Evolutionary conservation across 495 filamentous ascomycete genomes (phyloP).

Genomic region (Penicillium canariense): DNA sequence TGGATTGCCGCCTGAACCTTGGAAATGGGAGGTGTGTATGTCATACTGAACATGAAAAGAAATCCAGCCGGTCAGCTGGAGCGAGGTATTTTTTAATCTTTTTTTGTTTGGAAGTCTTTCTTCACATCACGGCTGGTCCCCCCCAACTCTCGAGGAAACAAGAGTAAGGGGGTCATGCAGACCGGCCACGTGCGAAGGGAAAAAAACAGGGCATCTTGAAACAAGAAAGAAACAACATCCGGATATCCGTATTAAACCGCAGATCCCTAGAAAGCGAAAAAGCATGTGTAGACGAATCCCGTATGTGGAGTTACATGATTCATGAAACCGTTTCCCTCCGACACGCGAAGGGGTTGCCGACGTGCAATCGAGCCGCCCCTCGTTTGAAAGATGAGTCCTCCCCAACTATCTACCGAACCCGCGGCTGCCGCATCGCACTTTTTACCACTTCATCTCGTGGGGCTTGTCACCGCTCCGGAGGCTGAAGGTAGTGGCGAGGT

Average conservation of each 20-base stretch:
- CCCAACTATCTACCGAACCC: constrained; percentile 49
- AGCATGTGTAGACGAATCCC: constrained; percentile 33
- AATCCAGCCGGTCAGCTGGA: constrained; percentile 36
- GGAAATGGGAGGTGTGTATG: constrained; percentile 37
- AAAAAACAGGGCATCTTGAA: constrained; percentile 29
- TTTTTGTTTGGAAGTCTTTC: constrained; percentile 41
- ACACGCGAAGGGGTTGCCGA: constrained; percentile 33
- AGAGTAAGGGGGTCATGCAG: constrained; percentile 30
- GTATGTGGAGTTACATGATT: constrained; percentile 46
- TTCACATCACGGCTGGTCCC: constrained; percentile 38
- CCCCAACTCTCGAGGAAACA: constrained; percentile 5
- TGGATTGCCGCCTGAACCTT: constrained; percentile 39
- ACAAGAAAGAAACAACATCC: constrained; percentile 33
- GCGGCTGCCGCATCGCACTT: constrained; percentile 42
- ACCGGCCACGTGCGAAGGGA: constrained; percentile 31
- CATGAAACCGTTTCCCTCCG: constrained; percentile 37
- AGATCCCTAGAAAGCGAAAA: constrained; percentile 30
- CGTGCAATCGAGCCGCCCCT: constrained; percentile 45
- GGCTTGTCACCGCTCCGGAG: constrained; percentile 97
- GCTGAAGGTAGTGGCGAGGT: constrained; percentile 90
- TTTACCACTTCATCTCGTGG: constrained; percentile 94
- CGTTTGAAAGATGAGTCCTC: constrained; percentile 40
- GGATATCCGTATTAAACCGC: constrained; percentile 38
- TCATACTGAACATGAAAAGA: constrained; percentile 46
- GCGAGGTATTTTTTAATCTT: constrained; percentile 44